Evolutionary conservation across 805 yeast species (phyloP).

Genomic region (Millerozyma acaciae): DNA sequence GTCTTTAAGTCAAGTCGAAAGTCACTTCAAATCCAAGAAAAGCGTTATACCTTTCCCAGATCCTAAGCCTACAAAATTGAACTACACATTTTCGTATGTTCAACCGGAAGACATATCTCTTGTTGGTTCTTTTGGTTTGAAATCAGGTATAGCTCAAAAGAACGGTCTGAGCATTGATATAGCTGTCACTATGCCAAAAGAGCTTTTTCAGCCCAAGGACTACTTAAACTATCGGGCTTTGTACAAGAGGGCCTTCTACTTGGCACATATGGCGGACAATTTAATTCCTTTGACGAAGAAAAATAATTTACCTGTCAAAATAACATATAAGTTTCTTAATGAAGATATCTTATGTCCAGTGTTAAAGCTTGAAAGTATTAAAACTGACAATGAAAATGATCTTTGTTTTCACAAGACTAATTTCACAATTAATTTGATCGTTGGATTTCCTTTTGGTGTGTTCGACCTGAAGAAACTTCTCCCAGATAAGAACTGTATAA

Average conservation of each 20-base stretch:
- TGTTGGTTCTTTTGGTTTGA: slow-evolving; percentile 86
- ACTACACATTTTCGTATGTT: slow-evolving; percentile 65
- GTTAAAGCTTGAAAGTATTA: slow-evolving; percentile 55
- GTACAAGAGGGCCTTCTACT: slow-evolving; percentile 83
- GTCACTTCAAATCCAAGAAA: slow-evolving; percentile 46
- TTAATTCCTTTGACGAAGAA: slow-evolving; percentile 51
- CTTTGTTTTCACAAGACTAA: slow-evolving; percentile 59
- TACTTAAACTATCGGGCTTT: slow-evolving; percentile 84
- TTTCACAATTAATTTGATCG: slow-evolving; percentile 66
- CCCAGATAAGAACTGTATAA: slow-evolving; percentile 77
- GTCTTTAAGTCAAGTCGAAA: slow-evolving; percentile 57
- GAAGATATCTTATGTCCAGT: slow-evolving; percentile 78
- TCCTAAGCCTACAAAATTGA: slow-evolving; percentile 74
- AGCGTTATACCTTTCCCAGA: slow-evolving; percentile 82
- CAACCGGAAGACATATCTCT: slow-evolving; percentile 74
- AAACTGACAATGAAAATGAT: slow-evolving; percentile 48
- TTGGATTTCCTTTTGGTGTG: slow-evolving; percentile 65
- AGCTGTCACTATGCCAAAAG: slow-evolving; percentile 74
- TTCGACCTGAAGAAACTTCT: slow-evolving; percentile 74
- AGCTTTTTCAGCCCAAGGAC: slow-evolving; percentile 79
- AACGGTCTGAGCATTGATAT: slow-evolving; percentile 71
- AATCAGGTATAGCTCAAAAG: slow-evolving; percentile 68
- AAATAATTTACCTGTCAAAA: slow-evolving; percentile 56
- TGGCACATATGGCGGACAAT: slow-evolving; percentile 72
- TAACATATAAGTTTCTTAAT: slow-evolving; percentile 62